Percentiles rank a stretch among this genome's conserved stretches.
These are phyloP conservation scores for Pezicula neosporulosa DNA, from an alignment of 2,329 filamentous ascomycete genomes.

Conservation along the genomic window DNA sequence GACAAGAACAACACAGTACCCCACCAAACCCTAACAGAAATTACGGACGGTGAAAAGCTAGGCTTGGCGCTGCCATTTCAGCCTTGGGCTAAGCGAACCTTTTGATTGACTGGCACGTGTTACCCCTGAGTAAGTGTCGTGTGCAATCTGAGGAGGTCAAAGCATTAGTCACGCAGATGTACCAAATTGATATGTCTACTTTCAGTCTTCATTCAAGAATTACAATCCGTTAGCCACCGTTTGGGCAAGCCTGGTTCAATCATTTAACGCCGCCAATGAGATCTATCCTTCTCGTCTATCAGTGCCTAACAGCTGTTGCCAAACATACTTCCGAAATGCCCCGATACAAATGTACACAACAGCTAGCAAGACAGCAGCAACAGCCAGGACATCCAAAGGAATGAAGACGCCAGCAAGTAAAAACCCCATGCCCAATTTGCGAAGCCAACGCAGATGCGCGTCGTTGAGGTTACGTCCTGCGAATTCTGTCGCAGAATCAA, in stretches of 20 bases:
- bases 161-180: too few species aligned
- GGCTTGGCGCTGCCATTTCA: neutral
- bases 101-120: neutral
- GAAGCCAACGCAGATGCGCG: constrained; percentile 16
- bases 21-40: constrained; percentile 1
- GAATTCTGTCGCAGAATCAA: neutral
- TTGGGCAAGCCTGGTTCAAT: neutral
- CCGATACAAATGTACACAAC: constrained; percentile 24
- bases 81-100: neutral
- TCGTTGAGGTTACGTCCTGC: constrained; percentile 11
- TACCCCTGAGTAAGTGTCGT: neutral
- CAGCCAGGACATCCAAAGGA: constrained; percentile 25
- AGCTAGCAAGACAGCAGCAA: constrained; percentile 17
- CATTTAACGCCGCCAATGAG: constrained; percentile 20
- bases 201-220: neutral
- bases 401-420: constrained; percentile 25
- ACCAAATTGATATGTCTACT: neutral
- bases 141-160: neutral
- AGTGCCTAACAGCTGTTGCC: constrained; percentile 16
- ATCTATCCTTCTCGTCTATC: constrained; percentile 24
- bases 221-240: neutral
- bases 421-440: constrained; percentile 24
- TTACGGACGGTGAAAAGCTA: neutral
- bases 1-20: neutral
- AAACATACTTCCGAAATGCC: constrained; percentile 4